Conservation (phyloP, 208 protist species). For the Leishmania turanica region DNA sequence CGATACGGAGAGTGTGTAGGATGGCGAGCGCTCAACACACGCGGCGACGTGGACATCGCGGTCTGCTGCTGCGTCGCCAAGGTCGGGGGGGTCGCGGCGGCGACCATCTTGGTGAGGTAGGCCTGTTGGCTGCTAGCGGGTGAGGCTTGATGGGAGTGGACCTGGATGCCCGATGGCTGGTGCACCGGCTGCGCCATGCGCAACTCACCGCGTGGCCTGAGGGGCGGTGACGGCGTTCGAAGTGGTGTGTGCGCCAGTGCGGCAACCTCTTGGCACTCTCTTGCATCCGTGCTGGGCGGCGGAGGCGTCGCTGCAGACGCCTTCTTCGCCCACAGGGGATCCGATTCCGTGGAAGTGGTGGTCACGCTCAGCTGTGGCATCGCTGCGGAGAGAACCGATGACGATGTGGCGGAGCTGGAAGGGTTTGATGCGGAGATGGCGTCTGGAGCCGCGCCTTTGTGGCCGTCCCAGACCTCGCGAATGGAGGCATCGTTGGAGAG, state of each 20-base stretch:
- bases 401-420: neutral
- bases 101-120: neutral
- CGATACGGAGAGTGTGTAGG: neutral
- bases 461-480: neutral
- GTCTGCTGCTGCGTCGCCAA: neutral
- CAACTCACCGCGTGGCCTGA: neutral
- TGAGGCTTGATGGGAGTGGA: neutral
- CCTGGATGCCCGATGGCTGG: neutral
- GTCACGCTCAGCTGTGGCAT: neutral
- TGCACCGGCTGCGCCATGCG: slow-evolving; percentile 1
- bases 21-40: neutral
- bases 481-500: neutral
- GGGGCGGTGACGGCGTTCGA: neutral
- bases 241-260: neutral
- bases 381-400: neutral
- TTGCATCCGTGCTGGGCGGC: neutral
- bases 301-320: neutral
- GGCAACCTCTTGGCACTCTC: neutral
- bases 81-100: neutral
- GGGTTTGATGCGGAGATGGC: neutral
- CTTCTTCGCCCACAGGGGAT: neutral
- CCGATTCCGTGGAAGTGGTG: neutral
- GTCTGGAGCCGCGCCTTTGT: neutral
- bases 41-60: neutral
- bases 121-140: neutral